Conservation (phyloP, 805 yeast genomes). For the Candida boidinii region DNA sequence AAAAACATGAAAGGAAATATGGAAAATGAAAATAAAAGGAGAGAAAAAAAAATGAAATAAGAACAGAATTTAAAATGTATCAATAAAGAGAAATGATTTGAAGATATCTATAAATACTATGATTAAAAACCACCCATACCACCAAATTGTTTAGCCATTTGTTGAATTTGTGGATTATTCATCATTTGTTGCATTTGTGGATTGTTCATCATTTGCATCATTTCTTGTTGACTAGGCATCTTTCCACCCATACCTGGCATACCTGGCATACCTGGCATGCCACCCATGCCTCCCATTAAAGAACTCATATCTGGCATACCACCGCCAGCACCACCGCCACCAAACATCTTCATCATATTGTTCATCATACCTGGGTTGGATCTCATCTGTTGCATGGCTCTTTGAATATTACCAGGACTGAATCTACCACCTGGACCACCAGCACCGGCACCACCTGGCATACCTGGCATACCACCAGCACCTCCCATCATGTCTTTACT, state of each 20-base stretch:
- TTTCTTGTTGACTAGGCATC: conserved; percentile 39
- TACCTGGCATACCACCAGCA: conserved; percentile 47
- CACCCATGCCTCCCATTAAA: conserved; percentile 48
- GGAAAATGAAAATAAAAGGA: too few relatives aligned
- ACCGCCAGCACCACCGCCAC: conserved; percentile 47
- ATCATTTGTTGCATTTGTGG: conserved; percentile 42
- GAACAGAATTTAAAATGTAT: too few relatives aligned
- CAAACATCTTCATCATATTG: conserved; percentile 63
- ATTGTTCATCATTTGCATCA: conserved; percentile 30
- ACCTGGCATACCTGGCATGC: conserved; percentile 38
- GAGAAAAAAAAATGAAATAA: too few relatives aligned
- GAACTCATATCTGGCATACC: conserved; percentile 66
- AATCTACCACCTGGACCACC: conserved; percentile 32
- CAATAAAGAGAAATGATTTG: too few relatives aligned
- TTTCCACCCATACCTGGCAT: conserved; percentile 49
- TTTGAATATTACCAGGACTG: conserved; percentile 25
- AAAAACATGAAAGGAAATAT: too few relatives aligned
- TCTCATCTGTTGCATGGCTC: conserved; percentile 54
- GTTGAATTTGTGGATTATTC: conserved; percentile 68
- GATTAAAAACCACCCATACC: conserved; percentile 2
- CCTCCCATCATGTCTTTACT: conserved; percentile 49
- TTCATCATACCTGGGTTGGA: conserved; percentile 73
- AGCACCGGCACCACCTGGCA: conserved; percentile 47
- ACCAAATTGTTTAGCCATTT: conserved; percentile 43
- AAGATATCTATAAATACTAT: too few relatives aligned